Conservation (phyloP, 2,329 filamentous ascomycete species). For the Trichoderma oligosporum region DNA sequence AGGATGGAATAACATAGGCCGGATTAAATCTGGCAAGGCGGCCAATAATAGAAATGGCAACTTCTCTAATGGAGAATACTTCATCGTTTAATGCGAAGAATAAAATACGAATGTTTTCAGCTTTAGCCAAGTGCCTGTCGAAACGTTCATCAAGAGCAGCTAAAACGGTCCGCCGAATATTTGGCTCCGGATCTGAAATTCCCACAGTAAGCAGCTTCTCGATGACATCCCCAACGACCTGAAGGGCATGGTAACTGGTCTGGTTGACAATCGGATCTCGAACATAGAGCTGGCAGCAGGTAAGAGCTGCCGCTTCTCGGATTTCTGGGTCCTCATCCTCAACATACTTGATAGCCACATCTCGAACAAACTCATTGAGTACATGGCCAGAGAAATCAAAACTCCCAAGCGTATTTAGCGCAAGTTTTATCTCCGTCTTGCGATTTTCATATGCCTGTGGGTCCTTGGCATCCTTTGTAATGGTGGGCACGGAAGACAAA, state of each 20-base stretch:
- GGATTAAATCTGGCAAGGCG: slow-evolving; percentile 88
- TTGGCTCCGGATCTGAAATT: slow-evolving; percentile 84
- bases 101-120: slow-evolving; percentile 91
- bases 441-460: slow-evolving; percentile 73
- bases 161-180: slow-evolving; percentile 84
- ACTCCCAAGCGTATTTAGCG: slow-evolving; percentile 91
- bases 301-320: slow-evolving; percentile 88
- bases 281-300: slow-evolving; percentile 96
- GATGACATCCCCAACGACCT: slow-evolving; percentile 96
- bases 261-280: slow-evolving; percentile 97
- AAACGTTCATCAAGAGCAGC: slow-evolving; percentile 89
- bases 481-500: slow-evolving; percentile 75
- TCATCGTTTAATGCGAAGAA: slow-evolving; percentile 97
- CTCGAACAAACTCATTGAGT: slow-evolving; percentile 95
- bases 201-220: slow-evolving; percentile 93
- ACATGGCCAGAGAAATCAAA: slow-evolving; percentile 94
- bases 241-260: slow-evolving; percentile 92
- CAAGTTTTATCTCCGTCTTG: slow-evolving; percentile 85
- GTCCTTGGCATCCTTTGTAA: slow-evolving; percentile 83
- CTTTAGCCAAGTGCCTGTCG: slow-evolving; percentile 92
- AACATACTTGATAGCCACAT: slow-evolving; percentile 97
- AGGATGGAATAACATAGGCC: slow-evolving; percentile 92
- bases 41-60: slow-evolving; percentile 93
- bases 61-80: slow-evolving; percentile 85
- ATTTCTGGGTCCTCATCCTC: slow-evolving; percentile 94